Conservation (phyloP, 2,329 filamentous ascomycete genomes). For the Fusarium nematophilum region DNA sequence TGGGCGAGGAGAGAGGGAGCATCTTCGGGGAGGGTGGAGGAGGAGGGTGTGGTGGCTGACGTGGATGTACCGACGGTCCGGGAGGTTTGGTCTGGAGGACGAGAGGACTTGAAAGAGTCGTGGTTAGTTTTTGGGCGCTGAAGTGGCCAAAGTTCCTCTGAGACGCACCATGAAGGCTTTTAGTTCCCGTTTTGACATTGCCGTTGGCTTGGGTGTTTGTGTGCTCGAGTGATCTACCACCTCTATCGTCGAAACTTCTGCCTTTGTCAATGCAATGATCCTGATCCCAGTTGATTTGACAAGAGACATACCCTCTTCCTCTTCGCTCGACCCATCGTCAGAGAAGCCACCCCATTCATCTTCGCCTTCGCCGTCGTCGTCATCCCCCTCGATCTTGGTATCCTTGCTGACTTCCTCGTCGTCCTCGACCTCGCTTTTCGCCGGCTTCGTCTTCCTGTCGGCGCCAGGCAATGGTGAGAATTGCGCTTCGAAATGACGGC, state of each 20-base stretch:
- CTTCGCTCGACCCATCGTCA: constrained; percentile 35
- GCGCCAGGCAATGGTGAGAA: constrained; percentile 76
- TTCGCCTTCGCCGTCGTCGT: constrained; percentile 22
- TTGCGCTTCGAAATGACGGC: constrained; percentile 86
- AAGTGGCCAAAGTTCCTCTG: too few relatives aligned
- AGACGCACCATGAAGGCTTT: constrained; percentile 79
- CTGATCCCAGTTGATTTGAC: neutral
- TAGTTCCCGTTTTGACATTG: constrained; percentile 74
- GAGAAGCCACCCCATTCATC: constrained; percentile 47
- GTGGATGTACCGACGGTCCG: constrained; percentile 29
- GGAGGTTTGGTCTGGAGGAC: constrained; percentile 55
- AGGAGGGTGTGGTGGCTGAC: constrained; percentile 41
- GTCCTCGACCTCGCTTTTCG: constrained; percentile 40
- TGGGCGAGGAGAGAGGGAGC: constrained; percentile 82
- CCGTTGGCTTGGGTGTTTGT: constrained; percentile 50
- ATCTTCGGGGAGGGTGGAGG: constrained; percentile 63
- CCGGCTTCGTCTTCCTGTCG: constrained; percentile 43
- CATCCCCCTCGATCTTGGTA: constrained; percentile 29
- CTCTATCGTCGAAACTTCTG: constrained; percentile 58
- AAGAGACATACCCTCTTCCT: constrained; percentile 32
- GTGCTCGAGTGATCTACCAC: constrained; percentile 69
- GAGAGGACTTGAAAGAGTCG: constrained; percentile 55
- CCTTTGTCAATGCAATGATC: neutral
- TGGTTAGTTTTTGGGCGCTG: constrained; percentile 4
- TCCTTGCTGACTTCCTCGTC: constrained; percentile 46